These are phyloP conservation scores for Termitomyces sp. DNA, from an alignment of 768 basidiomycete species.

Conservation along the genomic window DNA sequence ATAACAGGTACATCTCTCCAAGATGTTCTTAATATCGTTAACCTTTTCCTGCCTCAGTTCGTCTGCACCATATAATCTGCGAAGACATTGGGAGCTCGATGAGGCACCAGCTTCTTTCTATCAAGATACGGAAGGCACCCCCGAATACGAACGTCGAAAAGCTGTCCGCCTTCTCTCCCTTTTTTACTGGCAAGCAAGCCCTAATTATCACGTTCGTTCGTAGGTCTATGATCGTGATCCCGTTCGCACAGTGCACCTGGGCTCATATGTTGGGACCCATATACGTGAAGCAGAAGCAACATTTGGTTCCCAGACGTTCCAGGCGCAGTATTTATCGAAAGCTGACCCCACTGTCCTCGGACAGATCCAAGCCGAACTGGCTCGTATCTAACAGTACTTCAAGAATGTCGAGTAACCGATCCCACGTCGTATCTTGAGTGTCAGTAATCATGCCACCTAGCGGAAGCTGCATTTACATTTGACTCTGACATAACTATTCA, in stretches of 20 bases:
- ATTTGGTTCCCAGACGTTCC: slow-evolving; percentile 56
- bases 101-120: slow-evolving; percentile 54
- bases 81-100: slow-evolving; percentile 67
- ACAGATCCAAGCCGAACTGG: slow-evolving; percentile 57
- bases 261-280: slow-evolving; percentile 47
- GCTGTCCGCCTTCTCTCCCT: slow-evolving; percentile 36
- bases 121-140: slow-evolving; percentile 59
- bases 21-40: neutral
- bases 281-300: slow-evolving; percentile 59
- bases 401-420: neutral
- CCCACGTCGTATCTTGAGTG: neutral
- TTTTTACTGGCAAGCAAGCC: slow-evolving; percentile 1
- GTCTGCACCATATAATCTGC: slow-evolving; percentile 33
- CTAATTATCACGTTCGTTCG: slow-evolving; percentile 2
- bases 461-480: neutral
- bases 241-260: slow-evolving; percentile 62
- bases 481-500: neutral
- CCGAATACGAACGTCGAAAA: slow-evolving; percentile 74
- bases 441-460: neutral
- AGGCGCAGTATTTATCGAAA: slow-evolving; percentile 51
- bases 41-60: slow-evolving; percentile 13
- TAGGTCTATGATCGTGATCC: slow-evolving; percentile 72
- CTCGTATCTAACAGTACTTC: slow-evolving; percentile 13
- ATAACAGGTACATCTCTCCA: slow-evolving; percentile 23
- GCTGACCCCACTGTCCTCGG: slow-evolving; percentile 71